Percentiles rank a stretch among this genome's conserved stretches.
phyloP scores from a whole-genome alignment of 495 filamentous ascomycete genomes.

The Astrocystis sublimbata region DNA sequence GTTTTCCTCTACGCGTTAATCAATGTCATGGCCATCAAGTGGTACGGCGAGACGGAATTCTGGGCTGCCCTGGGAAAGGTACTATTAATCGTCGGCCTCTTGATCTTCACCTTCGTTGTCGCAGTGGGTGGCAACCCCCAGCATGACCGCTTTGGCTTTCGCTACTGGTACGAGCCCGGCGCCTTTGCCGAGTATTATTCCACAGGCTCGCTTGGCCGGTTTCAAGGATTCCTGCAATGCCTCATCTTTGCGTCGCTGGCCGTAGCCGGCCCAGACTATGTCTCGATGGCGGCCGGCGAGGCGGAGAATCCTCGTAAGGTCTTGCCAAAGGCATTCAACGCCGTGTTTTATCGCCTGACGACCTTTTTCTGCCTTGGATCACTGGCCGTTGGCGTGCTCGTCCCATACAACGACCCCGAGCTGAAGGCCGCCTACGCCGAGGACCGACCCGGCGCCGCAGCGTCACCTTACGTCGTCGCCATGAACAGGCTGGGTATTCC shows the following conservation, averaged over 20 bases:
- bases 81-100: constrained; percentile 60
- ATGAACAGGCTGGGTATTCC: constrained; percentile 68
- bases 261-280: constrained; percentile 70
- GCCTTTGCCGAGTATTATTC: constrained; percentile 62
- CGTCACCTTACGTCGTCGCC: constrained; percentile 73
- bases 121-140: constrained; percentile 69
- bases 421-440: constrained; percentile 52
- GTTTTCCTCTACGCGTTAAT: constrained; percentile 58
- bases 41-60: constrained; percentile 68
- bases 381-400: constrained; percentile 61
- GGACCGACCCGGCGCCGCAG: constrained; percentile 57
- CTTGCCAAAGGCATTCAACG: constrained; percentile 65
- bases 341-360: constrained; percentile 66
- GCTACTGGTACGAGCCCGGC: constrained; percentile 69
- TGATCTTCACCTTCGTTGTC: constrained; percentile 66
- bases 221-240: constrained; percentile 64
- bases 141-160: constrained; percentile 65
- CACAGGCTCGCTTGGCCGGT: constrained; percentile 59
- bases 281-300: constrained; percentile 73
- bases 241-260: constrained; percentile 70
- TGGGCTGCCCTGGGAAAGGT: constrained; percentile 65
- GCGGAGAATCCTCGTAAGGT: constrained; percentile 62
- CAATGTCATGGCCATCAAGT: constrained; percentile 57
- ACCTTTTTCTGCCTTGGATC: constrained; percentile 69
- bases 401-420: constrained; percentile 51